These are phyloP conservation scores for Halenospora varia DNA, from an alignment of 495 filamentous ascomycete species.

Conservation along the genomic window DNA sequence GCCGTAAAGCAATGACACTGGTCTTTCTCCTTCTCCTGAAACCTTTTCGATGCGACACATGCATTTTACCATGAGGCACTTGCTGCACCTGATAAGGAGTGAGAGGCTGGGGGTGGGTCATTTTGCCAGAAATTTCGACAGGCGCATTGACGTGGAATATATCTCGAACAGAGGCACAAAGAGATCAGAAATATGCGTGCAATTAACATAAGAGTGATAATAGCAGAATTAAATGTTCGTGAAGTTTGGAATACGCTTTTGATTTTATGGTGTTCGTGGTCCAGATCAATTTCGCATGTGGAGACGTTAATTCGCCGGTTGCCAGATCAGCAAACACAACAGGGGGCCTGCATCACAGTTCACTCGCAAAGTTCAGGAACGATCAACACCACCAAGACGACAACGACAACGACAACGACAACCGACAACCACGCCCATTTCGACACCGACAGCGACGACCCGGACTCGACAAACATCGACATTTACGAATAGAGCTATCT, in stretches of 20 bases:
- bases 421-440: background rate
- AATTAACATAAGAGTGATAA: too few species aligned
- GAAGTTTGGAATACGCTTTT: too few species aligned
- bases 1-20: background rate
- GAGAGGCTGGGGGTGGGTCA: background rate
- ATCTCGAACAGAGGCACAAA: background rate
- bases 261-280: too few species aligned
- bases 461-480: background rate
- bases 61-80: background rate
- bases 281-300: background rate
- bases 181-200: background rate
- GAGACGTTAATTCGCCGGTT: slow-evolving; percentile 1
- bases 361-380: slow-evolving; percentile 1
- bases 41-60: background rate
- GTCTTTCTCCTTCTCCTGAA: background rate
- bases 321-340: background rate
- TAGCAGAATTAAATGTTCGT: too few species aligned
- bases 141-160: background rate
- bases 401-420: background rate
- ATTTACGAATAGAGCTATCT: background rate
- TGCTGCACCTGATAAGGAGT: background rate
- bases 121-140: background rate
- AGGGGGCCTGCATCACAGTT: background rate
- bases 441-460: background rate
- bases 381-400: background rate